Base-by-base conservation (phyloP, 2,329 filamentous ascomycete species). In the Colletotrichum aenigma region DNA sequence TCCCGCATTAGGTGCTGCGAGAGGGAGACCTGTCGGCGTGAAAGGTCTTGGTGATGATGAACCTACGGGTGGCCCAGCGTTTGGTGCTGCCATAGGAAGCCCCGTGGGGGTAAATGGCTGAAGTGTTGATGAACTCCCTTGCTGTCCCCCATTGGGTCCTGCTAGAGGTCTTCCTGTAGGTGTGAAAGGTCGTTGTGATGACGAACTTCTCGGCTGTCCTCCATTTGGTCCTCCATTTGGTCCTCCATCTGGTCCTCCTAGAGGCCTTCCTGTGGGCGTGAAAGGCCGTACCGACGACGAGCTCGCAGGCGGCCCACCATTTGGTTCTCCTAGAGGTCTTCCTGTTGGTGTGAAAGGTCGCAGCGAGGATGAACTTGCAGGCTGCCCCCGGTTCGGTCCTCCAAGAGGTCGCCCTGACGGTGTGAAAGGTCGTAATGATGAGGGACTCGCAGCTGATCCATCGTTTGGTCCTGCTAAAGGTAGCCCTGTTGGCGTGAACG, bases 201-300 rank as follows among this genome's bases (percentile, higher is more conserved):
- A 3, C 2, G n/a, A 48, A 13, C 0, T 0, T 21, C n/a, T n/a
- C 0, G 43, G n/a, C n/a, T 48, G 43, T 0, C n/a, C 43, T n/a
- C 43, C 16, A 48, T 48, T 48, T 7, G 43, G 18, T 48, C 6
- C 43, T 13, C 10, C 43, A 48, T 36, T 1, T 18, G 36, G 4
- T 0, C 36, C 43, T 13, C 10, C 43, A 48, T 36, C 0, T 18
- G 36, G 4, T 0, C 36, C 36, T 3, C 16, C 36, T 8, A 48
- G 43, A n/a, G 43, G 18, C 6, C 43, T n/a, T 12, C 43, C 43
- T 48, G 43, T n/a, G 1, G 43, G 43, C 6, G 43, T 48, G 6
- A 48, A 48, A 48, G 43, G 43, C 6, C 1, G 43, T 7, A 2
- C 4, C 2, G n/a, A 48, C 3, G 0, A 48, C 1, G 10, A 9